Evolutionary conservation across 345 rosid genomes (phyloP).

Genomic region (Raphanus sativus): DNA sequence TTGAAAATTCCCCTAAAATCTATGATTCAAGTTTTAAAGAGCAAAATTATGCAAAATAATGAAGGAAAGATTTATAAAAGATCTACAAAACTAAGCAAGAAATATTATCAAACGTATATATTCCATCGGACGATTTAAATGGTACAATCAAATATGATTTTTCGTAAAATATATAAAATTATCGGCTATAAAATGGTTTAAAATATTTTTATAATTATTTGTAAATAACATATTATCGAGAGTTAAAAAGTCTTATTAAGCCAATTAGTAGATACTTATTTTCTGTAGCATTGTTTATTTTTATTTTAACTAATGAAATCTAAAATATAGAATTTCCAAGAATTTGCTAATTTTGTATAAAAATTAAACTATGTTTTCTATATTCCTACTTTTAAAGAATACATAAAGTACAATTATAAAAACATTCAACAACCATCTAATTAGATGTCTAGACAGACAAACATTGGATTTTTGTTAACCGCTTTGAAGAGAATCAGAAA

Average conservation of each 20-base stretch:
- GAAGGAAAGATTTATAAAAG: too few species aligned
- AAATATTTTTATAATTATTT: too few species aligned
- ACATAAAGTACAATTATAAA: neutral
- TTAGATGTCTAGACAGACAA: neutral
- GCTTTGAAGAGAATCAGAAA: neutral
- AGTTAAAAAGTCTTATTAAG: neutral
- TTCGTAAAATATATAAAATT: too few species aligned
- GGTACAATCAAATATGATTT: too few species aligned
- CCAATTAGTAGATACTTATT: neutral
- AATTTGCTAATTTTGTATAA: neutral
- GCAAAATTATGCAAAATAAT: too few species aligned
- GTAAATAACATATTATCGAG: too few species aligned
- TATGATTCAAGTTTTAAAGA: too few species aligned
- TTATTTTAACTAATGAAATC: neutral
- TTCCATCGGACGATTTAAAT: too few species aligned
- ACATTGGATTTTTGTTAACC: neutral
- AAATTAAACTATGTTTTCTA: neutral
- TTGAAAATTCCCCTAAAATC: too few species aligned
- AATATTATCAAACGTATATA: too few species aligned
- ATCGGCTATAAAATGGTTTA: too few species aligned
- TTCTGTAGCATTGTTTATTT: neutral
- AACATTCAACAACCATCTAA: neutral
- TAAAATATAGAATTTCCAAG: neutral
- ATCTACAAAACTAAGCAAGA: too few species aligned
- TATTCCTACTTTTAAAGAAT: neutral